Evolutionary conservation across 2,329 filamentous ascomycete species (phyloP).

Genomic region (Fusarium ramigenum): DNA sequence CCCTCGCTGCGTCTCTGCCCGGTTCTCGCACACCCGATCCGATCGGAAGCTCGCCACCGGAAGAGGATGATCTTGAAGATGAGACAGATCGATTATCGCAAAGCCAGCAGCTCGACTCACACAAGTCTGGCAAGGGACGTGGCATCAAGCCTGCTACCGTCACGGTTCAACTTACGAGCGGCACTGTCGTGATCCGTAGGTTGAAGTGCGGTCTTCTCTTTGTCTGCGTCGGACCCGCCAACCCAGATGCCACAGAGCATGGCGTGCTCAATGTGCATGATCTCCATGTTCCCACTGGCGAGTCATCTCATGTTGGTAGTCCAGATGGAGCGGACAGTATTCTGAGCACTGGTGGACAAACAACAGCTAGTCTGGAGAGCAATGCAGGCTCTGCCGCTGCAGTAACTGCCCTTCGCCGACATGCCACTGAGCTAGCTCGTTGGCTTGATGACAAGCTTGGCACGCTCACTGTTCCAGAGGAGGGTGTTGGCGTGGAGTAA

Average conservation of each 20-base stretch:
- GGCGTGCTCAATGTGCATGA: conserved; percentile 27
- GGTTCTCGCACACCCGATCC: conserved; percentile 45
- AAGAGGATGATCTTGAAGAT: conserved; percentile 39
- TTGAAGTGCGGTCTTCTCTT: conserved; percentile 69
- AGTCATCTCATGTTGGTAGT: conserved; percentile 49
- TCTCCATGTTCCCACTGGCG: conserved; percentile 41
- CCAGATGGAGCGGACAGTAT: conserved; percentile 59
- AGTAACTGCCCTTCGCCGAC: conserved; percentile 62
- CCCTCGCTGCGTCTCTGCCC: conserved; percentile 55
- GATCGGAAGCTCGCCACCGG: conserved; percentile 39
- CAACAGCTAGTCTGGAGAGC: conserved; percentile 53
- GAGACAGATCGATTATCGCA: conserved; percentile 40
- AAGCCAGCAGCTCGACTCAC: conserved; percentile 38
- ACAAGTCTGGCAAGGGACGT: conserved; percentile 20
- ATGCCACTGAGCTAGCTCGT: conserved; percentile 66
- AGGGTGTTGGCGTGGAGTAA: conserved; percentile 55
- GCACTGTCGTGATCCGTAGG: conserved; percentile 67
- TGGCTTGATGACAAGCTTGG: conserved; percentile 70
- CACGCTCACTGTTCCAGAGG: conserved; percentile 61
- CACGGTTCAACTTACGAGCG: conserved; percentile 67
- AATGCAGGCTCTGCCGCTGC: conserved; percentile 55
- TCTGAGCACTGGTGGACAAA: conserved; percentile 55
- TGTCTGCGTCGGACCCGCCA: conserved; percentile 65
- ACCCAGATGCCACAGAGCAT: conserved; percentile 41
- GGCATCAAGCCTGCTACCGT: conserved; percentile 55